Evolutionary conservation across 2,329 filamentous ascomycete species (phyloP).

Genomic region (Beauveria caledonica): DNA sequence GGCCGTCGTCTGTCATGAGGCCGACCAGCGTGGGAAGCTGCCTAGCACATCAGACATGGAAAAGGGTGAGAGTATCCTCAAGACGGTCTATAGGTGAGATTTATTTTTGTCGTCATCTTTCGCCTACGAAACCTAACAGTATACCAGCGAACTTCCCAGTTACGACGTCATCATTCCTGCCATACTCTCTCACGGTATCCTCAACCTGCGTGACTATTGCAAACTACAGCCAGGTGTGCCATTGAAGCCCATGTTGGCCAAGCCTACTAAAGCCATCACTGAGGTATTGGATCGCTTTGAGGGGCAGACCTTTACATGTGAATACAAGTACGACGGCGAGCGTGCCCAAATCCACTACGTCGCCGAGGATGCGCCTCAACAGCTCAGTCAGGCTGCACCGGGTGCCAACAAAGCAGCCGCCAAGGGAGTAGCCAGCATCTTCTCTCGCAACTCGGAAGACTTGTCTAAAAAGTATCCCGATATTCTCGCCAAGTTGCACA

Average conservation of each 20-base stretch:
- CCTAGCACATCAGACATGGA: constrained; percentile 71
- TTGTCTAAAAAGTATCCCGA: constrained; percentile 97
- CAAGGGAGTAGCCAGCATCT: constrained; percentile 80
- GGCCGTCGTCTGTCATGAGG: constrained; percentile 78
- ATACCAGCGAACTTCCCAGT: constrained; percentile 75
- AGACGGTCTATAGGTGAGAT: constrained; percentile 75
- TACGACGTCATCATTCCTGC: constrained; percentile 93
- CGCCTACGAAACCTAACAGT: constrained; percentile 23
- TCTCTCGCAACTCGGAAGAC: constrained; percentile 95
- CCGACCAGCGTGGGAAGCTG: constrained; percentile 58
- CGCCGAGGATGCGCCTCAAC: constrained; percentile 64
- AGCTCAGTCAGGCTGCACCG: constrained; percentile 55
- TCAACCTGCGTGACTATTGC: constrained; percentile 73
- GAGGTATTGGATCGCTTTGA: constrained; percentile 97
- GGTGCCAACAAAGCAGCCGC: constrained; percentile 57
- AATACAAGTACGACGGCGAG: constrained; percentile 98
- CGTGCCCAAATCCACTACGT: constrained; percentile 98
- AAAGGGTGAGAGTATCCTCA: constrained; percentile 76
- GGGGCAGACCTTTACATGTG: constrained; percentile 90
- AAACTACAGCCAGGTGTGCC: constrained; percentile 90
- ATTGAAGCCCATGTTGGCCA: constrained; percentile 96
- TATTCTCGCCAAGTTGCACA: constrained; percentile 76
- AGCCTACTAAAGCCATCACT: constrained; percentile 95
- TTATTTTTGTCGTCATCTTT: not conserved
- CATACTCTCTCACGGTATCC: constrained; percentile 78